Conservation (phyloP, 176 grass and related monocot genomes). For the Phragmites australis region DNA sequence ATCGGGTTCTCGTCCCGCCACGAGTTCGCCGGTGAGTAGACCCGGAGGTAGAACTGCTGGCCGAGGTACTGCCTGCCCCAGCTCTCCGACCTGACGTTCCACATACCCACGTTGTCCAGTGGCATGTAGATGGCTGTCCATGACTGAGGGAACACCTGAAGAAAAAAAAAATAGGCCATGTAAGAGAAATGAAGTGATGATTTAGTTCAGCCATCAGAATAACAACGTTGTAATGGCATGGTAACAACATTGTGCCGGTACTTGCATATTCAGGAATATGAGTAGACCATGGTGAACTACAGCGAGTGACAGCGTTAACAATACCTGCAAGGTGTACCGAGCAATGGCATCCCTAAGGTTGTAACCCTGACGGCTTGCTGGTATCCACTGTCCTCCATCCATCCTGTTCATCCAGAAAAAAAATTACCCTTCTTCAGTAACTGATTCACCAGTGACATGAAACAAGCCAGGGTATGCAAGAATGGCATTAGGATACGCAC, state of each 20-base stretch:
- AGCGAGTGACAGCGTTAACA: neutral
- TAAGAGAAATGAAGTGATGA: neutral
- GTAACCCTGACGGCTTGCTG: slow-evolving; percentile 65
- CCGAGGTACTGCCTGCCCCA: slow-evolving; percentile 90
- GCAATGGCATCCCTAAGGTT: slow-evolving; percentile 81
- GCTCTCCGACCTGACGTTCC: slow-evolving; percentile 92
- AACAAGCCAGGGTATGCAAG: neutral
- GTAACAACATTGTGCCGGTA: neutral
- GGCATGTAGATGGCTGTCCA: slow-evolving; percentile 96
- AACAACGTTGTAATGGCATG: neutral
- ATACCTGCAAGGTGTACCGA: slow-evolving; percentile 86
- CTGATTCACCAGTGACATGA: neutral
- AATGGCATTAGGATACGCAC: slow-evolving; percentile 19
- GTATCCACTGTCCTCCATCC: slow-evolving; percentile 87
- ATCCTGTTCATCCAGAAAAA: slow-evolving; percentile 53
- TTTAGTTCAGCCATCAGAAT: neutral
- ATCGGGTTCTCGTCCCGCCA: slow-evolving; percentile 96
- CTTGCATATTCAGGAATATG: neutral
- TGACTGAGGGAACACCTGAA: slow-evolving; percentile 84
- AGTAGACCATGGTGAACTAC: neutral
- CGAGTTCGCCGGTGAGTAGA: slow-evolving; percentile 86
- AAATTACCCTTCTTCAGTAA: slow-evolving; percentile 1
- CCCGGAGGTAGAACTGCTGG: slow-evolving; percentile 92
- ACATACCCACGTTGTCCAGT: slow-evolving; percentile 95
- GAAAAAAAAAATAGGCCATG: neutral